Conservation (phyloP, 2,329 filamentous ascomycete species). For the Xylaria sp. region DNA sequence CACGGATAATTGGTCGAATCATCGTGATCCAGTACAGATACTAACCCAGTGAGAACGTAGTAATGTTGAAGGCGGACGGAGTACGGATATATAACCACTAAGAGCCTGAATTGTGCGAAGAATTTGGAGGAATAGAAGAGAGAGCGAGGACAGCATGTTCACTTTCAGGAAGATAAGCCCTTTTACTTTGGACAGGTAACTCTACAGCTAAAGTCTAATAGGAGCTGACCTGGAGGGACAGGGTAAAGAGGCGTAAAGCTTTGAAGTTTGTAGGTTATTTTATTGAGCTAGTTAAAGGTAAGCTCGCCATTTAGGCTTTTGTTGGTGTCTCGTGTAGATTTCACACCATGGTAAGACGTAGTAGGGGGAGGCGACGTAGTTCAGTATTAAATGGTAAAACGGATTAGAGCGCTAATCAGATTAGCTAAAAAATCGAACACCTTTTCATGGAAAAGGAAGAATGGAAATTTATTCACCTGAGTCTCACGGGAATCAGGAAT, state of each 20-base stretch:
- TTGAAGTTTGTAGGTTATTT: not conserved
- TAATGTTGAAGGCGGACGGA: not conserved
- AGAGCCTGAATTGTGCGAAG: not conserved
- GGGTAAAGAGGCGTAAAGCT: not conserved
- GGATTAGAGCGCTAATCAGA: not conserved
- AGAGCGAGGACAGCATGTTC: not conserved
- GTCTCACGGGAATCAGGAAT: not conserved
- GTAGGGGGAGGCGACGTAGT: not conserved
- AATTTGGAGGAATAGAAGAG: not conserved
- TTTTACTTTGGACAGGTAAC: not conserved
- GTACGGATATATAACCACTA: not conserved
- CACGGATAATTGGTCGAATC: not conserved
- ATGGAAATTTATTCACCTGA: constrained; percentile 24
- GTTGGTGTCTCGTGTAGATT: not conserved
- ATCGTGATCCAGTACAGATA: not conserved
- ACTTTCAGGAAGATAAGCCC: not conserved
- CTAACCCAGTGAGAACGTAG: not conserved
- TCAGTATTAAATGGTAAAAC: not conserved
- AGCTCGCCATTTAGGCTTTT: not conserved
- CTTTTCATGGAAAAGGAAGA: not conserved
- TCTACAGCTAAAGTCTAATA: not conserved
- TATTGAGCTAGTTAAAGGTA: not conserved
- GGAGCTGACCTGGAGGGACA: not conserved
- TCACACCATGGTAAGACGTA: not conserved
- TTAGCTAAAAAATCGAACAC: not conserved